Evolutionary conservation across 345 rosid genomes (phyloP), one percentile per base, ranked within the genome.

Genomic region (Bretschneidera sinensis): DNA sequence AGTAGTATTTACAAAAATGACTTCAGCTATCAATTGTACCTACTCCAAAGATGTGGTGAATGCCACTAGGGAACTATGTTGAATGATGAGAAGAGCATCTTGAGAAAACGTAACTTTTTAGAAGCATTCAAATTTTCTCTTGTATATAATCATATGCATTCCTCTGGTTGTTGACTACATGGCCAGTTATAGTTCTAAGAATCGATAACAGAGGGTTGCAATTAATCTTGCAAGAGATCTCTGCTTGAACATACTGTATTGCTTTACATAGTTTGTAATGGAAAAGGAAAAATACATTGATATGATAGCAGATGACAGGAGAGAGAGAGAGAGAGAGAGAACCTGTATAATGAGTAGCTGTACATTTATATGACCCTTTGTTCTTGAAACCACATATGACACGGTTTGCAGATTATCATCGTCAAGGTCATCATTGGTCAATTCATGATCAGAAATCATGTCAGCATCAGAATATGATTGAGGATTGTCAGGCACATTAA

Each of bases 341-440:
- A 92, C 98, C 94, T 85, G 94, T 39, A 81, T 51, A 58, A 84
- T 75, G 34, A 81, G 89, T 57, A 92, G 85, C 76, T 89, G 98
- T 57, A 83, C 71, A 1, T 89, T 66, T 34, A 89, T 83, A 69
- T 89, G 92, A 79, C 85, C 78, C 81, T 87, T 92, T 76, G 81
- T 80, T 72, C 94, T 85, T 34, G 95, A 85, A 61, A 83, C 76
- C 74, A 92, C 88, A 68, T 84, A 83, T 21, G 92, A 81, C 70
- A 81, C 79, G 47, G 87, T 83, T 69, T 85, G 90, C 58, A 92
- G 82, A 78, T 69, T 79, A 68, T 84, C 92, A 61, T 87, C 89
- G 62, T 84, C 88, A 15, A 89, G 60, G 48, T 82, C 83, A 62
- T 83, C 88, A 53, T 72, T 77, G 43, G 61, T 62, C 45, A 75